Base-by-base conservation (phyloP, 164 flowering plant genomes). In the Warburgia ugandensis region DNA sequence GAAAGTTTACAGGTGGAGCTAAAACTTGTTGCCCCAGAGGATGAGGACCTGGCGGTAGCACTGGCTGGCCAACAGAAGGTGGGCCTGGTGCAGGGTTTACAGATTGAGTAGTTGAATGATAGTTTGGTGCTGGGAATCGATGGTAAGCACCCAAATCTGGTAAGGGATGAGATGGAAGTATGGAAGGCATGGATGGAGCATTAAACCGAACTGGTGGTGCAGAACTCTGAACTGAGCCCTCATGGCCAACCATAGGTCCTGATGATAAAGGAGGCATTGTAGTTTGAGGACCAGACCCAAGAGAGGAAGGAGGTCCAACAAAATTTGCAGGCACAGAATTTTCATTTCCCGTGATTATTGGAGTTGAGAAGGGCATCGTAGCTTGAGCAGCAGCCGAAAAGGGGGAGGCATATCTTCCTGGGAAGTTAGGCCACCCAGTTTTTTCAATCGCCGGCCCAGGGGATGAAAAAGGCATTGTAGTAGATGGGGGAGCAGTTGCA, bases 311-410 rank as follows among this genome's bases (percentile, higher is more conserved):
- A 21, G 65, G 81, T 21, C 56, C 41, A 29, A 77, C 71, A 39
- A 62, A 71, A 37, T 59, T 70, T 17, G 58, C 28, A 29, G 58
- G 22, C 30, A 21, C 48, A 27, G 58, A 39, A 30, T 30, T 41
- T 32, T 45, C 49, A 45, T 45, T 45, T 21, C 49, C n/a, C n/a
- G n/a, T n/a, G n/a, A n/a, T n/a, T n/a, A n/a, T n/a, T n/a, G n/a
- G n/a, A n/a, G n/a, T n/a, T n/a, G n/a, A n/a, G n/a, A n/a, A n/a
- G n/a, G n/a, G n/a, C n/a, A n/a, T n/a, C n/a, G n/a, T n/a, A n/a
- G n/a, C n/a, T n/a, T n/a, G n/a, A 29, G 78, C 73, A 60, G 78
- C 64, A 67, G 79, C 60, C 28, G 73, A 66, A 68, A 74, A 71
- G 21, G 86, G 77, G 5, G 76, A 43, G 30, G 71, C 30, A 27